Conservation (phyloP, 495 filamentous ascomycete species). For the Aspergillus egyptiacus region DNA sequence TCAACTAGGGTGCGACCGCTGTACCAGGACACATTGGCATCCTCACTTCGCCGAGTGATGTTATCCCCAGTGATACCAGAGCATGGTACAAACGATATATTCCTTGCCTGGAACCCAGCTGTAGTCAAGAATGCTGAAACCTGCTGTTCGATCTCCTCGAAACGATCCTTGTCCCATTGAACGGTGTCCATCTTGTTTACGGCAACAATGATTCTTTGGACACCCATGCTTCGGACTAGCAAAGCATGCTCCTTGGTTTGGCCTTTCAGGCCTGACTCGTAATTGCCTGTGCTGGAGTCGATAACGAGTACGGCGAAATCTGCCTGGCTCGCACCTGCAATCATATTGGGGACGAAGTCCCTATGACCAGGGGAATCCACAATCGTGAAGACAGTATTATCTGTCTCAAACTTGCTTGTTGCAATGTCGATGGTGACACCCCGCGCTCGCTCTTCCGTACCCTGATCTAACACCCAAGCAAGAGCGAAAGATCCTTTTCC, state of each 20-base stretch:
- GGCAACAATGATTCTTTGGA: slow-evolving; percentile 78
- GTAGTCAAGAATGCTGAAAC: slow-evolving; percentile 73
- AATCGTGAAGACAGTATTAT: slow-evolving; percentile 81
- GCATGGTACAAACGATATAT: slow-evolving; percentile 80
- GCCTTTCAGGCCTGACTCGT: slow-evolving; percentile 87
- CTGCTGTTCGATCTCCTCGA: slow-evolving; percentile 78
- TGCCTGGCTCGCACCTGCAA: slow-evolving; percentile 89
- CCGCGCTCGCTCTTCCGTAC: slow-evolving; percentile 74
- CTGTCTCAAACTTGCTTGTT: slow-evolving; percentile 86
- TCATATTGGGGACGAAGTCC: slow-evolving; percentile 99
- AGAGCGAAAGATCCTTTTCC: slow-evolving; percentile 94
- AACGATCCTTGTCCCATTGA: slow-evolving; percentile 72
- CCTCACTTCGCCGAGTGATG: slow-evolving; percentile 55
- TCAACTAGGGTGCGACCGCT: slow-evolving; percentile 69
- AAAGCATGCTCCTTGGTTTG: slow-evolving; percentile 93
- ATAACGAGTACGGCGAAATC: slow-evolving; percentile 96
- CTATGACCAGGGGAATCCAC: slow-evolving; percentile 90
- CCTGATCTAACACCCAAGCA: slow-evolving; percentile 93
- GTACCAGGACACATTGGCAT: slow-evolving; percentile 68
- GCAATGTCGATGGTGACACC: slow-evolving; percentile 99
- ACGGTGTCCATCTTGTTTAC: slow-evolving; percentile 93
- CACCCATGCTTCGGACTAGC: slow-evolving; percentile 85
- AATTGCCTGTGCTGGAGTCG: slow-evolving; percentile 79
- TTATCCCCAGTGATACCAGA: slow-evolving; percentile 87
- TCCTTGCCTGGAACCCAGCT: slow-evolving; percentile 73